Base-by-base conservation (phyloP, 2,329 filamentous ascomycete genomes). In the Beauveria australis region DNA sequence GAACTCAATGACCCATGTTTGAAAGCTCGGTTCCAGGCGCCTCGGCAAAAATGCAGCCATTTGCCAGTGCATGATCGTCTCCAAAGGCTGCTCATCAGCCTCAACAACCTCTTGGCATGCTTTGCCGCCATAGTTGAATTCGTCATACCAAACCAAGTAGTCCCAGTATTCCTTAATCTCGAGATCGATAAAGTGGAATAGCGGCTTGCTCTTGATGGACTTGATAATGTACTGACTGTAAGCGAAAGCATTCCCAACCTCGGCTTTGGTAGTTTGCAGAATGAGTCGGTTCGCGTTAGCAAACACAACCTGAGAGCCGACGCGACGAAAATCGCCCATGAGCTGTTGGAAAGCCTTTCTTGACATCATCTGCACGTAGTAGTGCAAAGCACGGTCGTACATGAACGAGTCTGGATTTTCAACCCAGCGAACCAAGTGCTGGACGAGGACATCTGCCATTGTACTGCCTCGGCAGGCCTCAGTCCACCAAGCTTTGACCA, bases 131-230 rank as follows among this genome's bases (percentile, higher is more conserved):
- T 97, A 97, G 78, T 99, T 99, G 80, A 93, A 97, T 74, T 97
- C 91, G 67, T 99, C 94, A 67, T 97, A 97, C 94, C 94, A 99
- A 4, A 97, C 87, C 0, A 99, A 85, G 69, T 97, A 97, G 73
- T 99, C 94, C 94, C 94, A 99, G 74, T 97, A 99, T 72, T 99
- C 94, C 66, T 93, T 96, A 73, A 99, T 94, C 67, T 97, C 91
- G 3, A 99, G 81, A 68, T 99, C 94, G 64, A 99, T 86, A 71
- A 99, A 99, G 73, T 97, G 91, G 76, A 99, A 99, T 0, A 97
- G 82, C 0, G 94, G 92, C 69, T 97, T 97, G 61, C 86, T 87
- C 74, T 96, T 93, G 76, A 99, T 97, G 0, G 92, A 96, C 77
- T 97, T 97, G 69, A 99, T 82, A 64, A 99, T 95, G 75, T 99